A percentile compares a stretch with the other conserved stretches of the same genome.
These are phyloP conservation scores for Candida coleopterorum DNA, from an alignment of 805 yeast species.

Conservation along the genomic window DNA sequence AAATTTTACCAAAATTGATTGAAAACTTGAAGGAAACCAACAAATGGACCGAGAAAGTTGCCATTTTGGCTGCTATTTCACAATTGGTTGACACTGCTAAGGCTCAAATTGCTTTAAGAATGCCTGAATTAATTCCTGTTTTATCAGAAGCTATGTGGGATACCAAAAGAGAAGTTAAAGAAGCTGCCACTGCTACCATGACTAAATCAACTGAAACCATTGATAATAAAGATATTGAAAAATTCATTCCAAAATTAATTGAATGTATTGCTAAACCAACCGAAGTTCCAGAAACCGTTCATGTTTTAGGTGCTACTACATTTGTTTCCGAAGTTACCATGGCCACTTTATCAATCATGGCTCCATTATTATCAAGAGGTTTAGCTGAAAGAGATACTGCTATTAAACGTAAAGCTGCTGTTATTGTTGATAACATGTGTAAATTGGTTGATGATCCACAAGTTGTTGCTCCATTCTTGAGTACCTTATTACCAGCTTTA, in stretches of 20 bases:
- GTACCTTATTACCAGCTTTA: conserved; percentile 92
- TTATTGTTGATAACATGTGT: conserved; percentile 99
- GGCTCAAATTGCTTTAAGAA: conserved; percentile 94
- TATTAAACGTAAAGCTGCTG: conserved; percentile 99
- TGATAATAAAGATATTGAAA: conserved; percentile 99
- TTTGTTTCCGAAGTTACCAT: conserved; percentile 99
- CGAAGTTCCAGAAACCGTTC: conserved; percentile 98
- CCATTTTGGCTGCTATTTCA: conserved; percentile 79
- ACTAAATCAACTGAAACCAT: conserved; percentile 95
- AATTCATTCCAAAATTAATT: conserved; percentile 97
- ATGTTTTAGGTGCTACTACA: conserved; percentile 98
- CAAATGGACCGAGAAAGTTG: conserved; percentile 98
- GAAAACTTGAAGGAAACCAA: conserved; percentile 62
- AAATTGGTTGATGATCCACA: conserved; percentile 99
- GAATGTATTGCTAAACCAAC: conserved; percentile 95
- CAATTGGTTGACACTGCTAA: conserved; percentile 91
- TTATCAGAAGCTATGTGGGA: conserved; percentile 99
- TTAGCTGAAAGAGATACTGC: conserved; percentile 99
- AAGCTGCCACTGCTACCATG: conserved; percentile 93
- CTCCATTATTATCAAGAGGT: conserved; percentile 98
- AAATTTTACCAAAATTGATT: conserved; percentile 76
- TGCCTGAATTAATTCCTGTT: conserved; percentile 99
- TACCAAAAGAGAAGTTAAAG: conserved; percentile 97
- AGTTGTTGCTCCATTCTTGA: conserved; percentile 99
- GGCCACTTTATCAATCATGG: conserved; percentile 99